Base-by-base conservation (phyloP, 768 basidiomycete genomes). In the Udeniomyces megalosporus region DNA sequence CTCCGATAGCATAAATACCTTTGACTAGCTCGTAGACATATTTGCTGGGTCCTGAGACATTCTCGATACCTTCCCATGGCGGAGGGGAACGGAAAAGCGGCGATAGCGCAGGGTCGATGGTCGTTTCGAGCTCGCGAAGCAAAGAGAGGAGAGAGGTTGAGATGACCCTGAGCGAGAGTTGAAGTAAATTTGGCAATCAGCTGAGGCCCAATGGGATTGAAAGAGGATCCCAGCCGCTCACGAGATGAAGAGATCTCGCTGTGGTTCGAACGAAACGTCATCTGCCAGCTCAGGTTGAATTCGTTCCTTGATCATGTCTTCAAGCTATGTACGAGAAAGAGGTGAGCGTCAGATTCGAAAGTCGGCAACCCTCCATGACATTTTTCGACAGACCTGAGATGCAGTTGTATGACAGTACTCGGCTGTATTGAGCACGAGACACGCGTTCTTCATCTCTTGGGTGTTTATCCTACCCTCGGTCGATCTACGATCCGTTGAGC, bases 331-430 rank as follows among this genome's bases (percentile, higher is more conserved):
- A 29, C 22, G 24, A 56, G n/a, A 29, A 22, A 42, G 24, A 34
- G 11, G 24, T n/a, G 22, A 32, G 3, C n/a, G 28, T 3, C 38
- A 8, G 38, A 42, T 17, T 8, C 17, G 31, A 26, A 4, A 8
- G 14, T 28, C 28, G 14, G n/a, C 7, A 15, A 14, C 4, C n/a
- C 7, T 14, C 47, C 12, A 45, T 48, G n/a, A 48, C 14, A 7
- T 48, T n/a, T 55, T n/a, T 11, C 20, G 7, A 68, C 76, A 11
- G 68, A 85, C 91, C 80, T 95, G 89, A 22, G 82, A 70, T 1
- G 92, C 88, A 2, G 93, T 99, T 0, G 81, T 82, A 66, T 91
- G 86, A 70, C 95, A 99, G 71, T 97, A 99, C 70, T 97, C 92
- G 0, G 92, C 93, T 0, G 95, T 99, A 69, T 99, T 97, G 70